Conservation (phyloP, 2,329 filamentous ascomycete genomes). For the Lachnellula occidentalis region DNA sequence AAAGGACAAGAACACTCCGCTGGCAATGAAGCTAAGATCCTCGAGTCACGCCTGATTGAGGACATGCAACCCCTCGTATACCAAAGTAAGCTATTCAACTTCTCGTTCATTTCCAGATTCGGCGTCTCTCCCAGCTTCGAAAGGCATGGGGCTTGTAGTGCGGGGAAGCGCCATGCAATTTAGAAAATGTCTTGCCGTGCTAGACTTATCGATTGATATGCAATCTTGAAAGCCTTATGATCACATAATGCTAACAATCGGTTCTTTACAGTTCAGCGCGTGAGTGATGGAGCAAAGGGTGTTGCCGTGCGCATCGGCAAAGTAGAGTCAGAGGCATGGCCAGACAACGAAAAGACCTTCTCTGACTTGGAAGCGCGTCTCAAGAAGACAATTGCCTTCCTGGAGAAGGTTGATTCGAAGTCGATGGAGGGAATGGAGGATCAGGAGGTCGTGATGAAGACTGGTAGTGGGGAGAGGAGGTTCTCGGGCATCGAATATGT, state of each 20-base stretch:
- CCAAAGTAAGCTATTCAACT: conserved; percentile 31
- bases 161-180: too few species aligned
- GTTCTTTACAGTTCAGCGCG: conserved; percentile 33
- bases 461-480: conserved; percentile 30
- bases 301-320: conserved; percentile 35
- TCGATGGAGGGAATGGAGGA: conserved; percentile 40
- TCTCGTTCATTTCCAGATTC: neutral
- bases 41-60: conserved; percentile 38
- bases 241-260: too few species aligned
- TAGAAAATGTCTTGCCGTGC: too few species aligned
- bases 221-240: too few species aligned
- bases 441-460: conserved; percentile 34
- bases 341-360: conserved; percentile 44
- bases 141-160: too few species aligned
- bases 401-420: conserved; percentile 39
- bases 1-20: conserved; percentile 39
- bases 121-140: neutral
- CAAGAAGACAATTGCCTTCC: conserved; percentile 39
- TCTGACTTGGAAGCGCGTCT: conserved; percentile 43
- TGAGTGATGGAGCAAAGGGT: conserved; percentile 38
- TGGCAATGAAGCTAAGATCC: conserved; percentile 28
- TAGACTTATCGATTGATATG: too few species aligned
- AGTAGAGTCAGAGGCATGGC: conserved; percentile 29
- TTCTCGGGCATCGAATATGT: conserved; percentile 43
- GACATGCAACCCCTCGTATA: conserved; percentile 46